Percentiles rank a stretch among this genome's conserved stretches.
Conservation (phyloP, 192 early-diverging fungal species). For the Chytriomyces confervae region DNA sequence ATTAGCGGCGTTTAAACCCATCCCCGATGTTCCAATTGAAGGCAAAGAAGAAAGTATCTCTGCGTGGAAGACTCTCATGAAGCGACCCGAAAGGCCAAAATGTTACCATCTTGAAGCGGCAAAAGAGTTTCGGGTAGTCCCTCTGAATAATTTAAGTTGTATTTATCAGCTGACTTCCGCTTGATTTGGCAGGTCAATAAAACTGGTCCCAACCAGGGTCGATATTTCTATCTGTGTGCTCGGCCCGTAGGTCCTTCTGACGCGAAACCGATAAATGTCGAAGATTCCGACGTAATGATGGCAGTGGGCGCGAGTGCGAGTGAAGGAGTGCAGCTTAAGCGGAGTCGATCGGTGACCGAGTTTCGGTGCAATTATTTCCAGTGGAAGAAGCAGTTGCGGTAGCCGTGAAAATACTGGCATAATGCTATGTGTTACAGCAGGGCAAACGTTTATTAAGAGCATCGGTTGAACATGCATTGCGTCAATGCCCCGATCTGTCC, state of each 20-base stretch:
- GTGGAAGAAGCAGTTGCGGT: constrained; percentile 44
- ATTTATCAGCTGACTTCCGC: background rate
- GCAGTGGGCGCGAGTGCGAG: background rate
- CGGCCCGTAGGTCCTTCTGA: constrained; percentile 51
- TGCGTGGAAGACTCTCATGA: constrained; percentile 68
- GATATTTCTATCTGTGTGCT: constrained; percentile 71
- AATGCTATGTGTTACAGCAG: too few relatives aligned
- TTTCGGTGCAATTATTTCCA: constrained; percentile 53
- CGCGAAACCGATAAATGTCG: constrained; percentile 9
- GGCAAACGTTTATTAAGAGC: too few relatives aligned
- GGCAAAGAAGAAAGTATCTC: constrained; percentile 25
- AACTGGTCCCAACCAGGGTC: constrained; percentile 71
- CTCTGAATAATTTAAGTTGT: background rate
- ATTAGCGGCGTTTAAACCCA: background rate
- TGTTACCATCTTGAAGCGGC: constrained; percentile 70
- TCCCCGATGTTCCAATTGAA: background rate
- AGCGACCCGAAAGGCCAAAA: constrained; percentile 52
- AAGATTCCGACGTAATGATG: background rate
- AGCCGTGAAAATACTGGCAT: too few relatives aligned
- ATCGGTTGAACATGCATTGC: too few relatives aligned
- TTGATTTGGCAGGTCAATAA: constrained; percentile 54
- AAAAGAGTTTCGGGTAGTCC: constrained; percentile 62
- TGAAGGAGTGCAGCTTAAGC: constrained; percentile 6
- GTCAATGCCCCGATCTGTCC: too few relatives aligned
- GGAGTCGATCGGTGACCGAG: constrained; percentile 38